Evolutionary conservation across 257 asterid genomes (phyloP), one percentile per base, ranked within the genome.

Genomic region (Perilla frutescens): DNA sequence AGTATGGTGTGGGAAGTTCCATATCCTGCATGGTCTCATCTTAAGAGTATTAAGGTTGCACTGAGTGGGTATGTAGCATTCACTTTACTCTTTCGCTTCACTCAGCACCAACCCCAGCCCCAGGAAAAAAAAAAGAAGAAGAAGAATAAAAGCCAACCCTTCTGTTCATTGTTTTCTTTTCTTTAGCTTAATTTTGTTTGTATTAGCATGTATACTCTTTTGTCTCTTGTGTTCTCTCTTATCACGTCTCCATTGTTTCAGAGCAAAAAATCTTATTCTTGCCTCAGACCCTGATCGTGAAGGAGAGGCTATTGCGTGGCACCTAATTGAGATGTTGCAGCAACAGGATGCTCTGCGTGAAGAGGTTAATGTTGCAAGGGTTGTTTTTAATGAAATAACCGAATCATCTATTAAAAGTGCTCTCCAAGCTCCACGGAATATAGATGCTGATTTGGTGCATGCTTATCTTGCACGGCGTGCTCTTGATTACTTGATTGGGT

Each of bases 1-100:
- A 90, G 97, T 81, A 94, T 94, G 97, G 91, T 94, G 67, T 94
- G 99, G 97, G 99, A 94, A 81, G 97, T 94, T 74, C 97, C 99
- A 29, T 84, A 96, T 37, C 80, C 95, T 68, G 96, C 99, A 63
- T 91, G 99, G 99, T 87, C 96, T 81, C 99, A 91, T 83, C 93
- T 91, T 75, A 90, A 88, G 84, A 85, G 91, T 83, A 91, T 94
- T 75, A 90, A 88, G 80, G 93, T 88, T 77, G 97, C 97, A 58
- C 74, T 94, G 77, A 87, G 87, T 50, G 96, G 97, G 99, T 94
- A 88, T 70, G 96, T 53, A 51, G 66, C 70, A 56, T 68, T 70
- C 56, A 67, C 47, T 73, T 66, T 49, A 50, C 31, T 3, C 37
- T 63, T 41, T 26, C 53, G 31, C 31, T 32, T 47, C 45, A 8